Conservation (phyloP, 169 alveolate genomes). For the Eimeria praecox region DNA sequence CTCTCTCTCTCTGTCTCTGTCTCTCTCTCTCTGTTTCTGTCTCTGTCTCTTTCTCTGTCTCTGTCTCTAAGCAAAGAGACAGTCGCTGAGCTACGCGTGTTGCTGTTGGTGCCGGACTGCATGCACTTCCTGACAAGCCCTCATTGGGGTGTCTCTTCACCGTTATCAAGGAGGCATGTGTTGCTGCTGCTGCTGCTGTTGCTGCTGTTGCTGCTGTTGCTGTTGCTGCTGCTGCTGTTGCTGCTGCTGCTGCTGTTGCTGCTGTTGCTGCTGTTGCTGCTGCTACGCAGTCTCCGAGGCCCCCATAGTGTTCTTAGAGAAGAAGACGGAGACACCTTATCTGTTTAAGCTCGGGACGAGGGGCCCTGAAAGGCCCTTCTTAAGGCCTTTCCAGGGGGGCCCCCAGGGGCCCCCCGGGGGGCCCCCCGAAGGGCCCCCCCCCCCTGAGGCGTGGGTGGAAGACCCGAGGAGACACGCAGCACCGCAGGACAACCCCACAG, state of each 20-base stretch:
- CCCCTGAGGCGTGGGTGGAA: background rate
- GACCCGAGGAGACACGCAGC: background rate
- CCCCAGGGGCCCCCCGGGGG: conserved; percentile 16
- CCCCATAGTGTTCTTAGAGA: conserved; percentile 33
- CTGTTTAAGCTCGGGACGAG: background rate
- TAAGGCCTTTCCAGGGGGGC: background rate
- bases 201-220: too few species aligned
- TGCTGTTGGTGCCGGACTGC: too few species aligned
- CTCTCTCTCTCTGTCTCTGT: background rate
- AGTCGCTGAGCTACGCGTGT: too few species aligned
- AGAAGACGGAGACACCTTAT: background rate
- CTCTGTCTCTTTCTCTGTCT: background rate
- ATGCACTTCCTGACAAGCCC: too few species aligned
- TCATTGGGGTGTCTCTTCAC: background rate
- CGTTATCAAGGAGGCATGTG: too few species aligned
- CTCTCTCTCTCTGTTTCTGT: too few species aligned
- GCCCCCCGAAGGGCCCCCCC: background rate
- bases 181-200: background rate
- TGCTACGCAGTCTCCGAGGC: conserved; percentile 57
- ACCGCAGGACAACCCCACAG: background rate
- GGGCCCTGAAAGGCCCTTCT: background rate
- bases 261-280: background rate
- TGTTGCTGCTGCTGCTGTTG: too few species aligned
- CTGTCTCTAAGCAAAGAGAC: background rate
- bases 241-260: background rate